Percentiles rank a stretch among this genome's conserved stretches.
phyloP scores from a whole-genome alignment of 306 rosid species.

The Vigna reflexopilosa region DNA sequence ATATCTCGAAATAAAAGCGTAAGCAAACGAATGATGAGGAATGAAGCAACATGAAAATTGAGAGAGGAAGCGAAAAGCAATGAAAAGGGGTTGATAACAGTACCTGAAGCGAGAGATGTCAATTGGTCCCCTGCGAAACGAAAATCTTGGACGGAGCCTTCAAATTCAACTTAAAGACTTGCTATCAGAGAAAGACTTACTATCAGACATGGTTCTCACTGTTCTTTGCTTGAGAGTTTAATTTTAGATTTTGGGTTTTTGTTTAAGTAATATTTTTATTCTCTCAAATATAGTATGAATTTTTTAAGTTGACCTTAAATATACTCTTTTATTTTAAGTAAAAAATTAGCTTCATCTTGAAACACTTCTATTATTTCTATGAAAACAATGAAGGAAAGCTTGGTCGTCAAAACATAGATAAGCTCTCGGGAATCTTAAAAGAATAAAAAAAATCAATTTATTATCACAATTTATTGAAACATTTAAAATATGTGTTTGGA shows the following conservation, averaged over 20 bases:
- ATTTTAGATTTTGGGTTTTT: not conserved
- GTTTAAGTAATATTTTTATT: no score
- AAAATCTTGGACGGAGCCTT: not conserved
- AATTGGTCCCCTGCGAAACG: not conserved
- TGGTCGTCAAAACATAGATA: no score
- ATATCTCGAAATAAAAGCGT: not conserved
- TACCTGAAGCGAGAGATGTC: constrained; percentile 26
- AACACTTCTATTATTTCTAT: no score
- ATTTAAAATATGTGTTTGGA: no score
- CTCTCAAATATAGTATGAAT: no score
- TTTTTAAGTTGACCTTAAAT: no score
- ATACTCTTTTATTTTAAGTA: no score
- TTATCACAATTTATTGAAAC: no score
- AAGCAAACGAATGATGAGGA: constrained; percentile 1
- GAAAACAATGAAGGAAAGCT: no score
- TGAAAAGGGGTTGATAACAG: not conserved
- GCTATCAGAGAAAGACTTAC: not conserved
- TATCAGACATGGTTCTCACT: not conserved
- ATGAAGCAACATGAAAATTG: not conserved
- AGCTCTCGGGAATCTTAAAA: no score
- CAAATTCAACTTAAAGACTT: not conserved
- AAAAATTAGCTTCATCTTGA: no score
- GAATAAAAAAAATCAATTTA: no score
- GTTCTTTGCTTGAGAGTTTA: not conserved
- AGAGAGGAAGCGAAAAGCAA: not conserved